phyloP scores from a whole-genome alignment of 108 stramenopile genomes.

The Skeletonema potamos region DNA sequence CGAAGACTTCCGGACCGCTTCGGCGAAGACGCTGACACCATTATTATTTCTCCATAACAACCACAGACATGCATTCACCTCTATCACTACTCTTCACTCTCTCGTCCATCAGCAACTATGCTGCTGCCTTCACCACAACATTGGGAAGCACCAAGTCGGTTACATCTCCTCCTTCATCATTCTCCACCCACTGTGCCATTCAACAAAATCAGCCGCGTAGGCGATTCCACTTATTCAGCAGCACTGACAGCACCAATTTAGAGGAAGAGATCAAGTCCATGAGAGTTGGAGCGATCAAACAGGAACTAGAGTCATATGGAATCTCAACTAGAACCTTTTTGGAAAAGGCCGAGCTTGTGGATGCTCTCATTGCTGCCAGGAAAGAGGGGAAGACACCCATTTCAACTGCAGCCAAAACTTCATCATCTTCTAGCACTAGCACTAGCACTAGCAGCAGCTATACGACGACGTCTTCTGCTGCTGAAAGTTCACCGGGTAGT shows the following conservation, averaged over 20 bases:
- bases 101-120: background rate
- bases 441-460: slow-evolving; percentile 1
- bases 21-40: too few relatives aligned
- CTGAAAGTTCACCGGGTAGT: slow-evolving; percentile 6
- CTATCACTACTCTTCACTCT: background rate
- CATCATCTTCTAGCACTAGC: background rate
- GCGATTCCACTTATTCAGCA: background rate
- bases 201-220: background rate
- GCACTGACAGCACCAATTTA: background rate
- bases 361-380: slow-evolving; percentile 67
- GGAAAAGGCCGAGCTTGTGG: slow-evolving; percentile 75
- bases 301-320: slow-evolving; percentile 79
- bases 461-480: slow-evolving; percentile 10
- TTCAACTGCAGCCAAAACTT: background rate
- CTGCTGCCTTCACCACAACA: background rate
- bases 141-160: background rate
- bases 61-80: background rate
- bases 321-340: slow-evolving; percentile 69
- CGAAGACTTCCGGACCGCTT: too few relatives aligned
- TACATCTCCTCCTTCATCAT: background rate
- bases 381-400: slow-evolving; percentile 64
- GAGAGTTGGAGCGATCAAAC: slow-evolving; percentile 70
- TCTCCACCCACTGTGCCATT: background rate
- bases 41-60: too few relatives aligned
- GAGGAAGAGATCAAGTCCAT: slow-evolving; percentile 53